phyloP scores from a whole-genome alignment of 768 basidiomycete genomes.

The Lactarius vividus region DNA sequence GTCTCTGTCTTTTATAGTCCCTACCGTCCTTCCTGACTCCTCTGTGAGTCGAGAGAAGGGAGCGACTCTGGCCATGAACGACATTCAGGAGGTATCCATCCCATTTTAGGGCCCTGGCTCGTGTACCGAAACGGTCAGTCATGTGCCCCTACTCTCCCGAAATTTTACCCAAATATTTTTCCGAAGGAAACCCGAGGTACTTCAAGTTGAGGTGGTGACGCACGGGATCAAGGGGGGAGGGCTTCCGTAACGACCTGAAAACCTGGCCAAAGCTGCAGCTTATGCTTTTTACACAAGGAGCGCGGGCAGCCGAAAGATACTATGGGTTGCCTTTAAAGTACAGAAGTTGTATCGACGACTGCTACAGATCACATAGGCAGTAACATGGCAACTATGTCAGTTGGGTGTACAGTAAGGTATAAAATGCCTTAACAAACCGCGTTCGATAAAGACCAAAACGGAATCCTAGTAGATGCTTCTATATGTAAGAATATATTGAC shows the following conservation, averaged over 20 bases:
- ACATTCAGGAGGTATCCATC: background rate
- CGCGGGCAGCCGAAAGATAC: background rate
- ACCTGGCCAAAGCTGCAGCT: background rate
- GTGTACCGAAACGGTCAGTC: background rate
- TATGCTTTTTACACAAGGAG: background rate
- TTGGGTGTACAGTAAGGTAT: constrained; percentile 7
- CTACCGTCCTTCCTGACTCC: background rate
- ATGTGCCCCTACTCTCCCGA: background rate
- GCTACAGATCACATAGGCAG: background rate
- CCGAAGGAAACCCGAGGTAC: background rate
- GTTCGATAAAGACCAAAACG: constrained; percentile 1
- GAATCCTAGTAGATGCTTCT: constrained; percentile 8
- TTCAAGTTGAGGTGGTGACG: background rate
- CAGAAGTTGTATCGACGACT: constrained; percentile 1
- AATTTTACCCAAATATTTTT: background rate
- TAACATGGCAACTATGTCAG: background rate
- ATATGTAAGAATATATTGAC: constrained; percentile 1
- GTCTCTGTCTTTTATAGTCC: background rate
- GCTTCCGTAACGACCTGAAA: background rate
- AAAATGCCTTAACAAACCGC: background rate
- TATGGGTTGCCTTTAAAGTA: background rate
- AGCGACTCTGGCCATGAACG: background rate
- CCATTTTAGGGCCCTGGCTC: background rate
- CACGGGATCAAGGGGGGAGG: background rate
- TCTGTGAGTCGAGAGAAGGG: background rate